These are phyloP conservation scores for Hyaloscypha hepaticicola DNA, from an alignment of 495 filamentous ascomycete species.

Conservation along the genomic window DNA sequence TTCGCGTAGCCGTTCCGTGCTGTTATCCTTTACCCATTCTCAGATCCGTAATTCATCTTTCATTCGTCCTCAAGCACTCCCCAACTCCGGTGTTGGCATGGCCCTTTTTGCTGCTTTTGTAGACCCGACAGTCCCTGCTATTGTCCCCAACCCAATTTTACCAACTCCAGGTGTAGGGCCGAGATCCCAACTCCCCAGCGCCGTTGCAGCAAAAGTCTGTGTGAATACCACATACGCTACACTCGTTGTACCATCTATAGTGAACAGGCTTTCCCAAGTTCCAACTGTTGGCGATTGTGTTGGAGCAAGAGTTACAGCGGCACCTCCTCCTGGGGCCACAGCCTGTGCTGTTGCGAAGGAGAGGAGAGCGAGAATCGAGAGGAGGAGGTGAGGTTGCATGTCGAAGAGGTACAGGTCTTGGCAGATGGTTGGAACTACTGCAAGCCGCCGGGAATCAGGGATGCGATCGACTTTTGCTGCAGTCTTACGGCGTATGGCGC, in stretches of 20 bases:
- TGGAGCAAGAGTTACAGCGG: constrained; percentile 7
- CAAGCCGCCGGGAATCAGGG: background rate
- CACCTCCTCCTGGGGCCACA: constrained; percentile 19
- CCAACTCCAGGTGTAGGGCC: constrained; percentile 26
- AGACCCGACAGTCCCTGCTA: constrained; percentile 21
- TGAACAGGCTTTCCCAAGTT: constrained; percentile 14
- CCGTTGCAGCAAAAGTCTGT: constrained; percentile 30
- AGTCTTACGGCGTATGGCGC: background rate
- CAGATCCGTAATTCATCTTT: background rate
- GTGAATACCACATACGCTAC: constrained; percentile 17
- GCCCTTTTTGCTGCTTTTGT: constrained; percentile 14
- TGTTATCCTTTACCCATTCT: no score
- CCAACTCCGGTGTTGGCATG: constrained; percentile 6
- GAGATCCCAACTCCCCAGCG: constrained; percentile 30
- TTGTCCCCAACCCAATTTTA: constrained; percentile 29
- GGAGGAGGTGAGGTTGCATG: constrained; percentile 1
- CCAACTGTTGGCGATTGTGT: constrained; percentile 10
- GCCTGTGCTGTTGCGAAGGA: constrained; percentile 4
- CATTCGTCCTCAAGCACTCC: background rate
- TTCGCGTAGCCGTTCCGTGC: background rate
- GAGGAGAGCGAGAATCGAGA: background rate
- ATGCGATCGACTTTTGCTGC: background rate
- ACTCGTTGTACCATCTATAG: constrained; percentile 15
- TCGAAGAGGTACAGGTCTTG: background rate
- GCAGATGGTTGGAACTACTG: background rate